phyloP scores from a whole-genome alignment of 257 asterid genomes.

The Capsicum pubescens region DNA sequence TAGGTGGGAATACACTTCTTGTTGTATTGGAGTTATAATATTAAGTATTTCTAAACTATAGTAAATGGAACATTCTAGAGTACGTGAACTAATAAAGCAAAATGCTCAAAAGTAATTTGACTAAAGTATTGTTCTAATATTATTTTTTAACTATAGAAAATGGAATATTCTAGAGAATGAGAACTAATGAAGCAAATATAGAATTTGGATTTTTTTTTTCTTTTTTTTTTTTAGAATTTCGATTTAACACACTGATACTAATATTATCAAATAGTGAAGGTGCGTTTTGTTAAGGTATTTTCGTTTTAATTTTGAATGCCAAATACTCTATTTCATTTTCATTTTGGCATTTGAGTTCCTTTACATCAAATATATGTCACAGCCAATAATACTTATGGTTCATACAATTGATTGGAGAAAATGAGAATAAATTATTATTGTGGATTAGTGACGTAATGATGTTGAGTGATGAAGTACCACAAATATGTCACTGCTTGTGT shows the following conservation, averaged over 20 bases:
- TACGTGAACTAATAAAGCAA: too few species aligned
- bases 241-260: neutral
- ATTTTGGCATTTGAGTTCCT: neutral
- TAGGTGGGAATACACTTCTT: too few species aligned
- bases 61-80: too few species aligned
- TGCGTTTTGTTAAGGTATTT: neutral
- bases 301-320: neutral
- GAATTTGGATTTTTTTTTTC: neutral
- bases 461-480: neutral
- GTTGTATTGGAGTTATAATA: too few species aligned
- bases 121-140: too few species aligned
- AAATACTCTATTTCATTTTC: neutral
- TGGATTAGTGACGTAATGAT: neutral
- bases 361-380: neutral
- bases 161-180: neutral
- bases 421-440: neutral
- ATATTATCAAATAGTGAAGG: neutral
- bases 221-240: neutral
- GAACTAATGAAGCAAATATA: neutral
- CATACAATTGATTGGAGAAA: neutral
- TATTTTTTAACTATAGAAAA: too few species aligned
- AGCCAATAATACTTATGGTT: neutral
- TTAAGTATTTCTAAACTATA: neutral
- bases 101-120: too few species aligned
- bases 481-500: neutral